A percentile compares a stretch with the other conserved stretches of the same genome.
phyloP scores from a whole-genome alignment of 345 rosid genomes.

The Odontarrhena argentea region DNA sequence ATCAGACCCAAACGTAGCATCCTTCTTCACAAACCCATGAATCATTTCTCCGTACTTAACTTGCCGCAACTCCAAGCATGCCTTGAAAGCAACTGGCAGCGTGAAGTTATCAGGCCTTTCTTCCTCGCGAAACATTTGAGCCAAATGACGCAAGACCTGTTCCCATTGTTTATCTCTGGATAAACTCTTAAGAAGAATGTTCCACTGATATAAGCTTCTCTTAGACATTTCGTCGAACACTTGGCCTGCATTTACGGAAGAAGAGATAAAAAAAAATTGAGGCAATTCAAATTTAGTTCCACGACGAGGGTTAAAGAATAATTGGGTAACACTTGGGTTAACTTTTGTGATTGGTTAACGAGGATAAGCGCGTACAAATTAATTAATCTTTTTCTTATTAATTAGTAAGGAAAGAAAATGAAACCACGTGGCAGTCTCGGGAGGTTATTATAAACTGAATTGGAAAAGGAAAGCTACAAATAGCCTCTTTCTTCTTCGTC shows the following conservation, averaged over 20 bases:
- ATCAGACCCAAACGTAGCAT: slow-evolving; percentile 41
- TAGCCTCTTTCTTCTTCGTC: slow-evolving; percentile 16
- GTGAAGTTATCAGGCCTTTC: slow-evolving; percentile 56
- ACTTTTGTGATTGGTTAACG: too few relatives aligned
- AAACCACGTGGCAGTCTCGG: slow-evolving; percentile 37
- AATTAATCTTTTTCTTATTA: neutral
- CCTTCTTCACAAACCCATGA: slow-evolving; percentile 49
- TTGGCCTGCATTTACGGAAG: slow-evolving; percentile 45
- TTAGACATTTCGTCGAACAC: slow-evolving; percentile 57
- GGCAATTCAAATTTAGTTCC: too few relatives aligned
- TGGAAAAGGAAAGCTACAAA: slow-evolving; percentile 37
- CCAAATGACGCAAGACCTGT: slow-evolving; percentile 41
- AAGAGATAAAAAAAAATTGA: neutral
- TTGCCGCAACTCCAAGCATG: slow-evolving; percentile 48
- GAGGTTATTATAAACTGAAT: slow-evolving; percentile 8
- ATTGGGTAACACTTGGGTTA: too few relatives aligned
- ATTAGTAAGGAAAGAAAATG: neutral
- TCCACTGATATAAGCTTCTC: slow-evolving; percentile 51
- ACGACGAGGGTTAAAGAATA: too few relatives aligned
- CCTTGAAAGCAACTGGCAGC: slow-evolving; percentile 49
- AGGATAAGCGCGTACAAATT: too few relatives aligned
- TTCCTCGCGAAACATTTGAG: slow-evolving; percentile 37
- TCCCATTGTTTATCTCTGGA: slow-evolving; percentile 43
- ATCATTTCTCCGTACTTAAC: slow-evolving; percentile 48
- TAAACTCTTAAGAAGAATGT: slow-evolving; percentile 50